Conservation (phyloP, 352 stramenopile species). For the Pythium insidiosum region DNA sequence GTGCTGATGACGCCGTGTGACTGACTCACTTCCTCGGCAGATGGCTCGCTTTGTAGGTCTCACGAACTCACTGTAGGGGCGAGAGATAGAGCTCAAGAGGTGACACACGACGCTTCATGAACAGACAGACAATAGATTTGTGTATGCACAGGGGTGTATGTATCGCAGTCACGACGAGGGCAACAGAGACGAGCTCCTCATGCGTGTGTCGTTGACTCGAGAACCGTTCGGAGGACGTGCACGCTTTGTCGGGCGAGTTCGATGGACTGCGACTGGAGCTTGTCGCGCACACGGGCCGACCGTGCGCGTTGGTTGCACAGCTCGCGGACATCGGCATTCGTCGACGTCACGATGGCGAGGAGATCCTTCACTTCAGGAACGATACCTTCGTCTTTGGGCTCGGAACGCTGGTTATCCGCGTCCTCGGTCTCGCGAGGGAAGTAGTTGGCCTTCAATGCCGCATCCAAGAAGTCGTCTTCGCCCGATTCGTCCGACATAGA, state of each 20-base stretch:
- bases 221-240: constrained; percentile 58
- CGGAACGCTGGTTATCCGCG: constrained; percentile 1
- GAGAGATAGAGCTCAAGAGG: too few species aligned
- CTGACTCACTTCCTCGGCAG: too few species aligned
- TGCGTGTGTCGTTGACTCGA: too few species aligned
- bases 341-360: constrained; percentile 52
- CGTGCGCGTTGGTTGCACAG: constrained; percentile 41
- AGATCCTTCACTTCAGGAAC: constrained; percentile 51
- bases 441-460: neutral
- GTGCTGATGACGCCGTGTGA: too few species aligned
- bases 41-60: too few species aligned
- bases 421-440: neutral
- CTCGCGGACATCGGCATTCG: constrained; percentile 21
- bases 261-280: constrained; percentile 52
- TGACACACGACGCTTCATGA: too few species aligned
- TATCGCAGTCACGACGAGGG: too few species aligned
- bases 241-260: constrained; percentile 48
- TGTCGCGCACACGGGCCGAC: constrained; percentile 62
- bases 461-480: constrained; percentile 8
- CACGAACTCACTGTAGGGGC: too few species aligned
- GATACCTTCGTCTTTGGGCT: constrained; percentile 5
- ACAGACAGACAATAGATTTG: too few species aligned
- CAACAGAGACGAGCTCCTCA: too few species aligned
- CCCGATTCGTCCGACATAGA: constrained; percentile 10
- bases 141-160: too few species aligned